phyloP scores from a whole-genome alignment of 441 rosid genomes.

The Erodium chrysanthum region DNA sequence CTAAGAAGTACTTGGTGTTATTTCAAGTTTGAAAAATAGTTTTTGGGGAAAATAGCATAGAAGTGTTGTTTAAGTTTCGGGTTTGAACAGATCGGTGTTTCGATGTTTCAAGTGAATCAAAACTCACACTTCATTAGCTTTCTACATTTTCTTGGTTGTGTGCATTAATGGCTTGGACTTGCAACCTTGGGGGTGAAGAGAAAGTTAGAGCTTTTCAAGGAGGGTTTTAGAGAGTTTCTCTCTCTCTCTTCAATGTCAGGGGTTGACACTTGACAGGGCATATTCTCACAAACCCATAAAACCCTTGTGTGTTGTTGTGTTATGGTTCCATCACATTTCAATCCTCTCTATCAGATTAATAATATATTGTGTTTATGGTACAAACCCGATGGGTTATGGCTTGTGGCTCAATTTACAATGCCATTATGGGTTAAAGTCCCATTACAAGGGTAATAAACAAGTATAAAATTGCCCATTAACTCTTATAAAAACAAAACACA shows the following conservation, averaged over 20 bases:
- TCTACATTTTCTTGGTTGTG: neutral
- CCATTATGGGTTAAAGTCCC: neutral
- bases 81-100: no score
- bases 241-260: neutral
- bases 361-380: neutral
- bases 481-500: neutral
- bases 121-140: no score
- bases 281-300: neutral
- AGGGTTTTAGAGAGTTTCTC: neutral
- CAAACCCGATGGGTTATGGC: neutral
- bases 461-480: neutral
- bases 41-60: no score
- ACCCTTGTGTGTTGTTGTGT: neutral
- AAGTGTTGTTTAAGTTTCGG: no score
- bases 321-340: neutral
- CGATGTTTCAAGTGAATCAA: no score
- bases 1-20: no score
- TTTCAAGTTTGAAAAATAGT: no score
- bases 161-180: neutral
- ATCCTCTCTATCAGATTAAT: neutral
- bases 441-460: slow-evolving; percentile 1
- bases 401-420: neutral
- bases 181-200: neutral
- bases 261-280: no score
- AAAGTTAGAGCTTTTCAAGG: neutral